phyloP scores from a whole-genome alignment of 1,139 yeast genomes.

The Hyphopichia pseudoburtonii region DNA sequence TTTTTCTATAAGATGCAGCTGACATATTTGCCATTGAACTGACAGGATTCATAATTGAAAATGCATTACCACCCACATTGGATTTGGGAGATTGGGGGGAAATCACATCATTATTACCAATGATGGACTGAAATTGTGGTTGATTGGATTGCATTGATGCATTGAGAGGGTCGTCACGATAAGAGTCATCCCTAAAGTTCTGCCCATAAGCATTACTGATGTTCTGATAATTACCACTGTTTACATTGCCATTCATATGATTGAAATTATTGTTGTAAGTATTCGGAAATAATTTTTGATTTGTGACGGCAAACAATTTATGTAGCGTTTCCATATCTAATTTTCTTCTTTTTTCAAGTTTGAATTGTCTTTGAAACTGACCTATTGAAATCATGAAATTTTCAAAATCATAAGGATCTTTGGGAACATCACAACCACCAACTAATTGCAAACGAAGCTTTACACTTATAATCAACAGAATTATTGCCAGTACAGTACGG shows the following conservation, averaged over 20 bases:
- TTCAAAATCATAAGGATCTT: slow-evolving; percentile 82
- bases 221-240: slow-evolving; percentile 1
- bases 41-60: slow-evolving; percentile 2
- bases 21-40: slow-evolving; percentile 1
- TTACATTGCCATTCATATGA: slow-evolving; percentile 1
- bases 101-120: not conserved
- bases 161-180: slow-evolving; percentile 6
- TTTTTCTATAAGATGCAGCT: slow-evolving; percentile 20
- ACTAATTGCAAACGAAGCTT: slow-evolving; percentile 62
- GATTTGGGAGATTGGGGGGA: not conserved
- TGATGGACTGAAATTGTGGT: not conserved
- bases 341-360: slow-evolving; percentile 54
- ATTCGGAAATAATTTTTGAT: slow-evolving; percentile 40
- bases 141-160: slow-evolving; percentile 1
- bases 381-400: slow-evolving; percentile 60
- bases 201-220: slow-evolving; percentile 1
- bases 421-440: slow-evolving; percentile 79
- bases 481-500: slow-evolving; percentile 57
- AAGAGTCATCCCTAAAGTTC: slow-evolving; percentile 4
- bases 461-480: slow-evolving; percentile 69
- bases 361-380: slow-evolving; percentile 60
- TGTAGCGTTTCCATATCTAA: slow-evolving; percentile 65
- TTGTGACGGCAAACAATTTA: slow-evolving; percentile 59
- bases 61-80: not conserved
- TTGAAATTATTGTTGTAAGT: slow-evolving; percentile 10